These are phyloP conservation scores for Fraxinus pennsylvanica DNA, from an alignment of 257 asterid species.

Conservation along the genomic window DNA sequence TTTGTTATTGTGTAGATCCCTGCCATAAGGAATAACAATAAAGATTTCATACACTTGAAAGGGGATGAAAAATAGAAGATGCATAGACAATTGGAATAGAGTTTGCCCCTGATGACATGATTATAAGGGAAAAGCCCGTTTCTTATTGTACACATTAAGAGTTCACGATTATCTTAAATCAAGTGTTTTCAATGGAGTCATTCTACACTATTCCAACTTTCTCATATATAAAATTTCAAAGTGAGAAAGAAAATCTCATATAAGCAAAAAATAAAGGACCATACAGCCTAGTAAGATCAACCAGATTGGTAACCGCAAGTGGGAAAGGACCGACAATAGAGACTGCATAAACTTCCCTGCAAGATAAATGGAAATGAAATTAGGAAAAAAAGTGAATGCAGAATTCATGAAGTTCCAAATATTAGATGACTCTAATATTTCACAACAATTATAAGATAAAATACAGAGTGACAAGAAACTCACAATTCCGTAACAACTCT, in stretches of 20 bases:
- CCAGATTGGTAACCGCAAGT: constrained; percentile 87
- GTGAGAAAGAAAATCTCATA: constrained; percentile 2
- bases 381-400: background rate
- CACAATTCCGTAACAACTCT: constrained; percentile 92
- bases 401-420: background rate
- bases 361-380: constrained; percentile 28
- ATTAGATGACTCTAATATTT: background rate
- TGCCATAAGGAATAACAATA: constrained; percentile 37
- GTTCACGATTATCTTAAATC: background rate
- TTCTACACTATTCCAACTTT: background rate
- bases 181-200: background rate
- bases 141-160: background rate
- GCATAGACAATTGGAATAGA: background rate
- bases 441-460: background rate
- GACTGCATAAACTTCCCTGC: constrained; percentile 99
- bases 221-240: background rate
- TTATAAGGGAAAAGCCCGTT: background rate
- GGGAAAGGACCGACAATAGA: constrained; percentile 98
- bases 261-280: constrained; percentile 24
- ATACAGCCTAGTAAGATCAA: constrained; percentile 96
- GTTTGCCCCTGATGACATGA: constrained; percentile 3
- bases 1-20: constrained; percentile 98
- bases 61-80: background rate
- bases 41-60: constrained; percentile 18
- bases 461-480: constrained; percentile 31